phyloP scores from a whole-genome alignment of 2,329 filamentous ascomycete species.

The Ceratocystis huliohia region DNA sequence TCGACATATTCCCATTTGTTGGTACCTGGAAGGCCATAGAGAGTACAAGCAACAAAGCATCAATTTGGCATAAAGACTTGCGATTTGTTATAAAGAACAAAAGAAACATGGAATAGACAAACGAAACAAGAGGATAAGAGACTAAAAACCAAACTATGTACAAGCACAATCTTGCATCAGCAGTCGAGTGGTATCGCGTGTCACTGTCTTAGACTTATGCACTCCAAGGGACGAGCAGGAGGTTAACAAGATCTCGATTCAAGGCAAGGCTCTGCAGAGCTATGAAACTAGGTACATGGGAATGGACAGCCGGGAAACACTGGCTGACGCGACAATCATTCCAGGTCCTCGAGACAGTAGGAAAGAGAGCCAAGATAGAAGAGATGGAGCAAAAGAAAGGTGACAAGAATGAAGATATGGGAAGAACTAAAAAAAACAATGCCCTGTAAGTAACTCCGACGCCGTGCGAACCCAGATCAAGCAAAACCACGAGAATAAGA shows the following conservation, averaged over 20 bases:
- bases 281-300: neutral
- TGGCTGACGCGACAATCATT: neutral
- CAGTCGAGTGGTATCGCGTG: neutral
- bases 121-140: neutral
- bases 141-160: constrained; percentile 6
- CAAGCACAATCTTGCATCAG: neutral
- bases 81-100: neutral
- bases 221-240: neutral
- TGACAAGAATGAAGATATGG: constrained; percentile 14
- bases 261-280: neutral
- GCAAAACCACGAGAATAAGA: constrained; percentile 18
- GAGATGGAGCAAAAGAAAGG: constrained; percentile 11
- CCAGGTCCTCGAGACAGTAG: neutral
- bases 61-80: neutral
- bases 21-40: neutral
- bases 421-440: constrained; percentile 16
- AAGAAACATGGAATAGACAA: constrained; percentile 5
- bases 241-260: constrained; percentile 4
- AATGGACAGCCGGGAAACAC: neutral
- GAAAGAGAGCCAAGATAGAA: neutral
- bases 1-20: no score
- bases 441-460: constrained; percentile 21
- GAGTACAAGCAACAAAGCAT: neutral
- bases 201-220: neutral
- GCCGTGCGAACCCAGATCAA: constrained; percentile 20